phyloP scores from a whole-genome alignment of 768 basidiomycete species.

The Tricholoma hemisulphureum region DNA sequence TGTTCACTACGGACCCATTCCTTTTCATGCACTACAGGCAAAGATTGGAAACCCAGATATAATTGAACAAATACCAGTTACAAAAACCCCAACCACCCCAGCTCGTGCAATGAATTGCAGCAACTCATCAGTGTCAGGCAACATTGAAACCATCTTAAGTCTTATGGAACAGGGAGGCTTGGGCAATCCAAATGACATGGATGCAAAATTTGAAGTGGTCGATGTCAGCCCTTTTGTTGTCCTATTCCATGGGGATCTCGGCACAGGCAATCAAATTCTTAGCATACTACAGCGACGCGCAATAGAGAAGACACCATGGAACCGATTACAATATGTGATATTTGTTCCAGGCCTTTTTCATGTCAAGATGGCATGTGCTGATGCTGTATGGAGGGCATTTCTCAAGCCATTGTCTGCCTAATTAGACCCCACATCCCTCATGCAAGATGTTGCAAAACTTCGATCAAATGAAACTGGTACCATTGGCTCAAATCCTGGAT shows the following conservation, averaged over 20 bases:
- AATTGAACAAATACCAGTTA: background rate
- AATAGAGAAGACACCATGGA: slow-evolving; percentile 15
- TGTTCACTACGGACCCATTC: background rate
- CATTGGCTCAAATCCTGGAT: slow-evolving; percentile 27
- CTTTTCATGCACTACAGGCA: background rate
- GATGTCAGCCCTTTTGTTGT: background rate
- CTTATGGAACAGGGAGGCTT: slow-evolving; percentile 18
- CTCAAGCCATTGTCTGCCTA: slow-evolving; percentile 13
- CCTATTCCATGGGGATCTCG: background rate
- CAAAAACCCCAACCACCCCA: background rate
- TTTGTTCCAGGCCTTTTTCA: slow-evolving; percentile 26
- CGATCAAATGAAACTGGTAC: slow-evolving; percentile 26
- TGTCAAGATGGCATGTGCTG: slow-evolving; percentile 25
- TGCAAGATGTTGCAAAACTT: slow-evolving; percentile 19
- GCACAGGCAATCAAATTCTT: slow-evolving; percentile 2
- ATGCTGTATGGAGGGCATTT: slow-evolving; percentile 23
- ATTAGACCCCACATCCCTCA: slow-evolving; percentile 16
- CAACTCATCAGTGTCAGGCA: slow-evolving; percentile 14
- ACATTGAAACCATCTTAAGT: slow-evolving; percentile 13
- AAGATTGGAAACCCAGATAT: background rate
- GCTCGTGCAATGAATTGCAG: slow-evolving; percentile 3
- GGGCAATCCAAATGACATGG: slow-evolving; percentile 12
- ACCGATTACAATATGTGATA: slow-evolving; percentile 10
- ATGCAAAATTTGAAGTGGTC: background rate
- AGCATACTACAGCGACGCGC: slow-evolving; percentile 5